A percentile compares a stretch with the other conserved stretches of the same genome.
Evolutionary conservation across 306 rosid species (phyloP).

Genomic region (Styphnolobium japonicum): DNA sequence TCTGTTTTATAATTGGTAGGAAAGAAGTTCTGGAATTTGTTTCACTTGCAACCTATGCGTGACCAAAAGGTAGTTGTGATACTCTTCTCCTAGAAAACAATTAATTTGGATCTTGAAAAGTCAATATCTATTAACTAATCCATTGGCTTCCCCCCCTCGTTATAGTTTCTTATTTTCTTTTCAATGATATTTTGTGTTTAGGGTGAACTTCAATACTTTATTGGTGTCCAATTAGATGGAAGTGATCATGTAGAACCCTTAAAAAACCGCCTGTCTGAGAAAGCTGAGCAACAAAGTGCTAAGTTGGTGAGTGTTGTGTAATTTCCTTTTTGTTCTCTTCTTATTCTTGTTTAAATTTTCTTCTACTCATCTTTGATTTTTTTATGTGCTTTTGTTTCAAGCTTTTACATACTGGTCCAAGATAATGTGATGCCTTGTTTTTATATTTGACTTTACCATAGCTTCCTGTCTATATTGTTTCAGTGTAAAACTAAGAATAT

Average conservation of each 20-base stretch:
- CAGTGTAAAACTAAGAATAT: not conserved
- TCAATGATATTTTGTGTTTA: conserved; percentile 18
- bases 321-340: not conserved
- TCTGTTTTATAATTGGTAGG: conserved; percentile 50
- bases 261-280: conserved; percentile 57
- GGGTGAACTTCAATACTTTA: conserved; percentile 99
- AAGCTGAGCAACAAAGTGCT: conserved; percentile 61
- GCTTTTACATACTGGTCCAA: not conserved
- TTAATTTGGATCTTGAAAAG: not conserved
- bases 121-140: not conserved
- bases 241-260: conserved; percentile 86
- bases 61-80: conserved; percentile 68
- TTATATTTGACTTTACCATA: not conserved
- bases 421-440: not conserved
- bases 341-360: not conserved
- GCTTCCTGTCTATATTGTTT: not conserved
- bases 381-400: not conserved
- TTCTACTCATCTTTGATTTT: not conserved
- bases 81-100: conserved; percentile 5
- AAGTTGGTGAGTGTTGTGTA: conserved; percentile 52
- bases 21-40: conserved; percentile 89
- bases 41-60: conserved; percentile 97
- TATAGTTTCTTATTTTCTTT: conserved; percentile 13
- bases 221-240: conserved; percentile 92
- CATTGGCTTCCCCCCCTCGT: not conserved